Base-by-base conservation (phyloP, 1,139 yeast species). In the Saccharomycopsis crataegensis region DNA sequence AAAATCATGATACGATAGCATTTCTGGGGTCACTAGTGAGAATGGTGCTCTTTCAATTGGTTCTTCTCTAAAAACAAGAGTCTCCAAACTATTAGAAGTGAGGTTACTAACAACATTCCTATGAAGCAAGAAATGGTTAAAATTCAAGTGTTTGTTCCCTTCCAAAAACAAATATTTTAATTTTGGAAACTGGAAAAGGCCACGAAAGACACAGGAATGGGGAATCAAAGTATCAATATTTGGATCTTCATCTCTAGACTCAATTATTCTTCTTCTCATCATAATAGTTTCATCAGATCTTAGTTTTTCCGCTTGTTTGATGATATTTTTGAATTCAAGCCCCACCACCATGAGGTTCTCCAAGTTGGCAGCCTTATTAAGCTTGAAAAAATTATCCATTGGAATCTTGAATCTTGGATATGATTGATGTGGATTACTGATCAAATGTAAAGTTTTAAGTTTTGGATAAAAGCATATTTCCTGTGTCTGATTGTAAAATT, bases 281-380 rank as follows among this genome's bases (percentile, higher is more conserved):
- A 16, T 3, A 43, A 16, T 6, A 32, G 14, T 3, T 32, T 32
- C 43, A 6, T 28, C 42, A 33, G 9, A 11, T 44, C 28, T 3
- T 12, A 11, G 31, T 16, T 36, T 11, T 31, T 40, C 44, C n/a
- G 36, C 48, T 11, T 32, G 22, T 17, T 45, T 46, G 9, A 52
- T 34, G 9, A 47, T 37, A 6, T 48, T 44, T 2, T 17, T 43
- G n/a, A 54, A 50, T 36, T 46, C 32, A 6, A 55, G 16, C 2
- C 57, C 57, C 14, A 43, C 52, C 14, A 55, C 34, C n/a, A 43
- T 40, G 8, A 55, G 43, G 3, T 33, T 43, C 31, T 49, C 47
- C 46, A 55, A 49, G 45, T 46, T 45, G 11, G 51, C 46, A 8
- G 52, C 8, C 17, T 43, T 9, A 11, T 32, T 28, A 38, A 31